Evolutionary conservation across 306 rosid genomes (phyloP).

Genomic region (Canavalia gladiata): DNA sequence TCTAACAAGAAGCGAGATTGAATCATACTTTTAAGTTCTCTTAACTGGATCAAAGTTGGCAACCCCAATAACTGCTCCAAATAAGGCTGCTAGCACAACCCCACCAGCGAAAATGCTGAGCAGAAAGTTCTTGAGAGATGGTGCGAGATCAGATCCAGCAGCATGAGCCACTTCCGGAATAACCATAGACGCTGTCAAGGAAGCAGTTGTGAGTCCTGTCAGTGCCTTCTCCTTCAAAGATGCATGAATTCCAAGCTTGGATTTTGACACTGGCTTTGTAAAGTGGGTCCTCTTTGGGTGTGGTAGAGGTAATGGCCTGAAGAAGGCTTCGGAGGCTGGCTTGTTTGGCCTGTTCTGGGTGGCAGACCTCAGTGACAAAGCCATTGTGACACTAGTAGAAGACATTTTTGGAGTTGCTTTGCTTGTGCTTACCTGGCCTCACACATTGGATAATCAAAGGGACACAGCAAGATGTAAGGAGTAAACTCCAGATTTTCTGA

Average conservation of each 20-base stretch:
- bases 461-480: slow-evolving; percentile 25
- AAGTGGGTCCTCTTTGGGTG: slow-evolving; percentile 28
- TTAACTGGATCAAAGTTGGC: slow-evolving; percentile 54
- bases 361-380: slow-evolving; percentile 50
- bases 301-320: slow-evolving; percentile 29
- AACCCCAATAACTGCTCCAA: slow-evolving; percentile 68
- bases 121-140: slow-evolving; percentile 81
- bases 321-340: slow-evolving; percentile 46
- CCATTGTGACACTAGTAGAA: slow-evolving; percentile 44
- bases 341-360: slow-evolving; percentile 22
- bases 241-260: slow-evolving; percentile 56
- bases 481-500: slow-evolving; percentile 36
- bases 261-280: slow-evolving; percentile 49
- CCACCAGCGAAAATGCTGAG: slow-evolving; percentile 83
- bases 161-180: slow-evolving; percentile 82
- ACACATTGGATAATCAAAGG: slow-evolving; percentile 16
- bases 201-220: slow-evolving; percentile 66
- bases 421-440: slow-evolving; percentile 24
- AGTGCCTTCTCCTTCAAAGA: slow-evolving; percentile 72
- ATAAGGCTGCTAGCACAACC: slow-evolving; percentile 60
- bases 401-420: slow-evolving; percentile 46
- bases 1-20: background rate
- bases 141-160: slow-evolving; percentile 64
- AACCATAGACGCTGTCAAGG: slow-evolving; percentile 77
- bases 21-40: slow-evolving; percentile 40